Base-by-base conservation (phyloP, 2,329 filamentous ascomycete genomes). In the Colletotrichum gigasporum region DNA sequence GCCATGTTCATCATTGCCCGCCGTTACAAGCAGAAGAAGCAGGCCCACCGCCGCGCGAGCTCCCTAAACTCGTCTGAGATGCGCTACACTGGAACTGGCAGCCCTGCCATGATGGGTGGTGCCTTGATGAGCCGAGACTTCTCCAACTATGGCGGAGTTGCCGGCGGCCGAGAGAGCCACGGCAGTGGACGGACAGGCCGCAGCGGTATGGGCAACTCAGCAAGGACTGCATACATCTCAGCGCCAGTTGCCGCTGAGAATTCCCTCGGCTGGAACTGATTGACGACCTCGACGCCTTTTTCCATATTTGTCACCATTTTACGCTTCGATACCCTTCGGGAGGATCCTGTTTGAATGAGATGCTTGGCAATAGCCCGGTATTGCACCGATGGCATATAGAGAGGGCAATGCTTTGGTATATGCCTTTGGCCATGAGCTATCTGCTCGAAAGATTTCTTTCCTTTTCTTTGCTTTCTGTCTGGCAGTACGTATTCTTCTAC, bases 1-100 rank as follows among this genome's bases (percentile, higher is more conserved):
- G 94, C 93, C 76, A 97, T 97, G 94, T 95, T 97, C 82, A 90
- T 96, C 72, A 88, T 97, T 69, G 94, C 94, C 51, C 90, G 94
- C 66, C 88, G 94, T 65, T 97, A 97, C 85, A 93, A 94, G 84
- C 90, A 91, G 81, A 93, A 91, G 85, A 91, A 89, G 79, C 87
- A 91, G 75, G 82, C 88, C 52, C 92, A 96, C 80, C 87, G 89
- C 72, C 91, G 93, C 64, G 84, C 90, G 54, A 93, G 89, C 83
- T 96, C 93, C 45, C 80, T 95, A 66, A 85, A 84, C 50, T 78
- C 80, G 2, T 83, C 84, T 2, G 83, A 86, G 65, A 87, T 87
- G 85, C 81, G 79, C 35, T 84, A 86, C 72, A 74, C 73, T 5
- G 76, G 74, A 16, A 44, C 68, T 2, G 83, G 82, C 55, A 87